Percentiles rank a stretch among this genome's conserved stretches.
Evolutionary conservation across 83 land plant genomes (phyloP).

Genomic region (Diphasiastrum complanatum): DNA sequence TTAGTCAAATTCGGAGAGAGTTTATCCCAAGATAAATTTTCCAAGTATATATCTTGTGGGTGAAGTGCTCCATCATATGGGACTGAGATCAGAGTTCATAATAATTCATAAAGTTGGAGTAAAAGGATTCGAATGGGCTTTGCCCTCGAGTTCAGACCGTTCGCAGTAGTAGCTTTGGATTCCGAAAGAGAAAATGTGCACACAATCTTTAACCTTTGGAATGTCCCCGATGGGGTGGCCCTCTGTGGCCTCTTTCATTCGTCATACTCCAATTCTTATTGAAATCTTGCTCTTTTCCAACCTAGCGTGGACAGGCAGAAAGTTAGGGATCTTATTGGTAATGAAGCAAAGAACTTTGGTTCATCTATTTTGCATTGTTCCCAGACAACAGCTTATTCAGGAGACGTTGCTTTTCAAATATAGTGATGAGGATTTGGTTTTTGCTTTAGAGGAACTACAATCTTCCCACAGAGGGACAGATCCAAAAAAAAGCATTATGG

Average conservation of each 20-base stretch:
- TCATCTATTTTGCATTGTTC: slow-evolving; percentile 78
- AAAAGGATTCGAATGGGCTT: too few relatives aligned
- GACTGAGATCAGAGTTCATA: too few relatives aligned
- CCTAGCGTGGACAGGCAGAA: slow-evolving; percentile 49
- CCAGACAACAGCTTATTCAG: slow-evolving; percentile 73
- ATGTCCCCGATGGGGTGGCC: slow-evolving; percentile 46
- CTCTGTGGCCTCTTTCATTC: slow-evolving; percentile 89
- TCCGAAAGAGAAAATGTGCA: too few relatives aligned
- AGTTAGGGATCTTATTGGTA: slow-evolving; percentile 48
- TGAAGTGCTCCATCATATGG: too few relatives aligned
- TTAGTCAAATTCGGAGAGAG: too few relatives aligned
- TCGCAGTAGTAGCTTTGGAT: too few relatives aligned
- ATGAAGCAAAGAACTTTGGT: slow-evolving; percentile 63
- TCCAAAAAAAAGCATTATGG: background rate
- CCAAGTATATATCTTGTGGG: too few relatives aligned
- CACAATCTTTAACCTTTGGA: slow-evolving; percentile 79
- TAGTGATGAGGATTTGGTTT: slow-evolving; percentile 47
- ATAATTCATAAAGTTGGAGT: too few relatives aligned
- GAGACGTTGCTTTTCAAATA: slow-evolving; percentile 55
- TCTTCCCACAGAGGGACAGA: slow-evolving; percentile 22
- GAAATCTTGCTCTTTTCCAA: slow-evolving; percentile 80
- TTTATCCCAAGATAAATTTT: too few relatives aligned
- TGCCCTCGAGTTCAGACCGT: too few relatives aligned
- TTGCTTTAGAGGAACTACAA: slow-evolving; percentile 26
- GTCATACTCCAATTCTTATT: slow-evolving; percentile 87